phyloP scores from a whole-genome alignment of 164 flowering plant species.

The Brasenia schreberi region DNA sequence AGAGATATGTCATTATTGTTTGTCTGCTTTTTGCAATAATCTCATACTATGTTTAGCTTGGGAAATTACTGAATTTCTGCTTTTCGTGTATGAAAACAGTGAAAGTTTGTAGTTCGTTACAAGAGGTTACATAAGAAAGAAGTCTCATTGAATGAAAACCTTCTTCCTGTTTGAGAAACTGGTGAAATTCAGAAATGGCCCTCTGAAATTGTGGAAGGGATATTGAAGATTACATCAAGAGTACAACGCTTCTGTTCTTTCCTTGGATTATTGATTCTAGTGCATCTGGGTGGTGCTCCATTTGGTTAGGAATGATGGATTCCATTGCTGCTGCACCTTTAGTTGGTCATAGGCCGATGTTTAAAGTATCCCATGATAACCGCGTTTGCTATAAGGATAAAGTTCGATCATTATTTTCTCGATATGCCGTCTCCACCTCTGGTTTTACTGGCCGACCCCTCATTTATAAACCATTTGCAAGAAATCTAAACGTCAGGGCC shows the following conservation, averaged over 20 bases:
- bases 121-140: background rate
- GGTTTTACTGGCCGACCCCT: slow-evolving; percentile 22
- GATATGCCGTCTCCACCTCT: background rate
- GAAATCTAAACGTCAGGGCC: slow-evolving; percentile 7
- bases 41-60: background rate
- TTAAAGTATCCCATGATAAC: slow-evolving; percentile 15
- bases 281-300: background rate
- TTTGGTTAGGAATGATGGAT: slow-evolving; percentile 38
- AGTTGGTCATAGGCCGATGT: slow-evolving; percentile 37
- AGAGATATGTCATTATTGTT: background rate
- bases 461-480: slow-evolving; percentile 4
- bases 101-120: background rate
- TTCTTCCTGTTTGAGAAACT: background rate
- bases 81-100: background rate
- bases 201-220: background rate
- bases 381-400: slow-evolving; percentile 18
- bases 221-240: slow-evolving; percentile 1
- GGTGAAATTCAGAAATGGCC: background rate
- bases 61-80: background rate
- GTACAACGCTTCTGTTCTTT: background rate
- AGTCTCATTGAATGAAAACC: background rate
- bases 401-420: slow-evolving; percentile 14
- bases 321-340: slow-evolving; percentile 56
- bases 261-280: background rate
- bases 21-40: too few relatives aligned